A percentile compares a stretch with the other conserved stretches of the same genome.
Conservation (phyloP, 805 yeast genomes). For the Lachancea nothofagi region DNA sequence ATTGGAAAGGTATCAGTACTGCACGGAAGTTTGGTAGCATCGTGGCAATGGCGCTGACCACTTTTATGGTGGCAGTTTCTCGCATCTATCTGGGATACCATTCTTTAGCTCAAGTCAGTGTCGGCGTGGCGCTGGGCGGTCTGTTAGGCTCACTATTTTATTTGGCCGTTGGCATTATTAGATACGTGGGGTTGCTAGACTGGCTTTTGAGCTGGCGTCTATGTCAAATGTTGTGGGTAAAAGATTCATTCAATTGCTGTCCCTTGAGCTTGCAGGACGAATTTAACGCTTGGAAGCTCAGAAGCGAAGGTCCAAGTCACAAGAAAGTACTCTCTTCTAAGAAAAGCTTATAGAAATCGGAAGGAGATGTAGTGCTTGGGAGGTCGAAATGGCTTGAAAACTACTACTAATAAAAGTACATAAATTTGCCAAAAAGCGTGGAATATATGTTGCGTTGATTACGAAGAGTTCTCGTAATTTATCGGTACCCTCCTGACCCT, state of each 20-base stretch:
- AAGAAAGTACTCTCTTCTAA: slow-evolving; percentile 1
- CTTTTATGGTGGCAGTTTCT: slow-evolving; percentile 52
- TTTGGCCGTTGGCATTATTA: slow-evolving; percentile 42
- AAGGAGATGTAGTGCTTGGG: not conserved
- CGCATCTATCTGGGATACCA: slow-evolving; percentile 79
- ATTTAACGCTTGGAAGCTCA: slow-evolving; percentile 32
- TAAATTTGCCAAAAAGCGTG: not conserved
- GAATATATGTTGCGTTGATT: slow-evolving; percentile 1
- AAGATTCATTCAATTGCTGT: slow-evolving; percentile 52
- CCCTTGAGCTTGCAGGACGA: slow-evolving; percentile 46
- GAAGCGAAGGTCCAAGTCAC: slow-evolving; percentile 12
- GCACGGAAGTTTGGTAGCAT: slow-evolving; percentile 31
- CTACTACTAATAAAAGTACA: not conserved
- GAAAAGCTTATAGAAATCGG: slow-evolving; percentile 1
- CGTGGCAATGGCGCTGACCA: slow-evolving; percentile 23
- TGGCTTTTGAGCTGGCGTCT: slow-evolving; percentile 59
- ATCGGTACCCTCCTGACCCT: slow-evolving; percentile 50
- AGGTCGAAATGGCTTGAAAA: not conserved
- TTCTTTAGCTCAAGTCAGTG: slow-evolving; percentile 61
- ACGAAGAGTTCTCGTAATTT: slow-evolving; percentile 10
- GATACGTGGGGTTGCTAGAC: slow-evolving; percentile 64
- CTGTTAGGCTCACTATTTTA: slow-evolving; percentile 56
- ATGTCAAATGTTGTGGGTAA: slow-evolving; percentile 45
- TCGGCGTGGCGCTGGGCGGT: slow-evolving; percentile 64
- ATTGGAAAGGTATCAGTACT: slow-evolving; percentile 37